phyloP scores from a whole-genome alignment of 352 stramenopile species.

The Globisporangium paddicum region DNA sequence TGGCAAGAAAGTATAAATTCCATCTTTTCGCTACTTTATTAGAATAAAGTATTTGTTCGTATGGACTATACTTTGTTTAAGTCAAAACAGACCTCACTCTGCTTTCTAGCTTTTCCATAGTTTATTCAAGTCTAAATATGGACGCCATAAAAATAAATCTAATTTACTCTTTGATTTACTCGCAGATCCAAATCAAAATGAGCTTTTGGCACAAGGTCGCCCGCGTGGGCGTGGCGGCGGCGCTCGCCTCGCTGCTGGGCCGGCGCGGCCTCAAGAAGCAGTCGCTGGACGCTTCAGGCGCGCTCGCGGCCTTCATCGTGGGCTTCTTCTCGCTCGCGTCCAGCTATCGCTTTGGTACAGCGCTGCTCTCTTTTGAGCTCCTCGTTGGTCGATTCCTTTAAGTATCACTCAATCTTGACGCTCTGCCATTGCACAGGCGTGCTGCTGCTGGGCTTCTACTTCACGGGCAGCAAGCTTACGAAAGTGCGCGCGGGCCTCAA shows the following conservation, averaged over 20 bases:
- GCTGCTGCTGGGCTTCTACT: slow-evolving; percentile 83
- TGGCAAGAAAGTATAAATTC: too few relatives aligned
- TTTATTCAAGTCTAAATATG: too few relatives aligned
- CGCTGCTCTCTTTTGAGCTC: background rate
- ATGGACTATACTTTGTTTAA: too few relatives aligned
- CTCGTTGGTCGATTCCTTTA: too few relatives aligned
- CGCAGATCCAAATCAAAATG: background rate
- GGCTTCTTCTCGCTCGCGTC: slow-evolving; percentile 58
- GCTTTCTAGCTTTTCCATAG: too few relatives aligned
- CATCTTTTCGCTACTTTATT: too few relatives aligned
- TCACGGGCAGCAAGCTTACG: slow-evolving; percentile 83
- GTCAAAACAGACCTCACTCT: too few relatives aligned
- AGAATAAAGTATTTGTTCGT: too few relatives aligned
- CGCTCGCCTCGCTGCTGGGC: slow-evolving; percentile 35
- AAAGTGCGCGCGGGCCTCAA: slow-evolving; percentile 60
- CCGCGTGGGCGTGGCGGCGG: slow-evolving; percentile 37
- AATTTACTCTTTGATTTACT: too few relatives aligned
- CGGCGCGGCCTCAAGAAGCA: slow-evolving; percentile 59
- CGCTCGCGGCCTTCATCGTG: slow-evolving; percentile 54
- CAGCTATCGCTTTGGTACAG: slow-evolving; percentile 63
- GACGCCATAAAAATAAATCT: too few relatives aligned
- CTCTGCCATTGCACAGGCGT: slow-evolving; percentile 31
- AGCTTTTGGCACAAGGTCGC: background rate
- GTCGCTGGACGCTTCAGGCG: slow-evolving; percentile 56
- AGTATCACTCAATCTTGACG: too few relatives aligned